Conservation (phyloP, 2,329 filamentous ascomycete species). For the Penicillium hordei region DNA sequence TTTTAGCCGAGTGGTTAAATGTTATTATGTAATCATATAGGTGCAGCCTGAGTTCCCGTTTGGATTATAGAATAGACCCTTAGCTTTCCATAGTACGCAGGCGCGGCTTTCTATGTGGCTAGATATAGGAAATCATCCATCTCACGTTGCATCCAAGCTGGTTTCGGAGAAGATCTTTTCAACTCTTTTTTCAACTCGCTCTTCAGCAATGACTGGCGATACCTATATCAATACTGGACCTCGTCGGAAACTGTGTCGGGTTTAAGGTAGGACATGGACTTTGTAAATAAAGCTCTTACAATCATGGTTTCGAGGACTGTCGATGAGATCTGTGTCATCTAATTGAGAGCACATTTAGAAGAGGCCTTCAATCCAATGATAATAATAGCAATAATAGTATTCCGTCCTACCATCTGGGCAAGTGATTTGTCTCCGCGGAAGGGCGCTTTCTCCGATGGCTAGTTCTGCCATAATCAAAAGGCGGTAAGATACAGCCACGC, state of each 20-base stretch:
- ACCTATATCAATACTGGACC: too few species aligned
- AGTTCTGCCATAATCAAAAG: slow-evolving; percentile 14
- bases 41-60: too few species aligned
- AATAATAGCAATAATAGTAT: too few species aligned
- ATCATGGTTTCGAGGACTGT: neutral
- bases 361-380: neutral
- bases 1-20: too few species aligned
- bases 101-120: neutral
- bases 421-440: neutral
- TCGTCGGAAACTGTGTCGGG: neutral
- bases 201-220: neutral
- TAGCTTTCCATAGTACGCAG: neutral
- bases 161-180: neutral
- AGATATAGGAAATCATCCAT: neutral
- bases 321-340: neutral
- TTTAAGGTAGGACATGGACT: neutral
- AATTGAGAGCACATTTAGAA: neutral
- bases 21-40: too few species aligned
- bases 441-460: neutral
- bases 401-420: neutral
- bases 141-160: neutral
- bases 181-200: neutral
- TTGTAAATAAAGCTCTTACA: neutral
- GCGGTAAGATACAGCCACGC: slow-evolving; percentile 16
- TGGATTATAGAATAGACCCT: too few species aligned